A percentile compares a stretch with the other conserved stretches of the same genome.
These are phyloP conservation scores for Spinacia oleracea DNA, from an alignment of 179 eudicot genomes.

Conservation along the genomic window DNA sequence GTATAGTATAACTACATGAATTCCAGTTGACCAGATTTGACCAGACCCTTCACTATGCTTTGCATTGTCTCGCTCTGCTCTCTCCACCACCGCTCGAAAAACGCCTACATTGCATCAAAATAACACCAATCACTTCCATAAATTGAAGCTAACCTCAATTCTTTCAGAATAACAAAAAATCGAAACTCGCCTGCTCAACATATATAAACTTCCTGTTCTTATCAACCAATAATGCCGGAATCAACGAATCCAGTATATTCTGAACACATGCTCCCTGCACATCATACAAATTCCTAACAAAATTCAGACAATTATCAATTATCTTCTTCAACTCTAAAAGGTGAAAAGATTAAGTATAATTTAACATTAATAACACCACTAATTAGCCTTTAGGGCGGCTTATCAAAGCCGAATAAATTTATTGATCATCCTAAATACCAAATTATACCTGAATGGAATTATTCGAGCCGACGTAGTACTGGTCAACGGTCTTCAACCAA, in stretches of 20 bases:
- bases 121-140: background rate
- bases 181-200: constrained; percentile 63
- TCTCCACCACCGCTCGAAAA: constrained; percentile 98
- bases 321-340: too few species aligned
- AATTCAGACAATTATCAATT: too few species aligned
- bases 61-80: constrained; percentile 61
- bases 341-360: too few species aligned
- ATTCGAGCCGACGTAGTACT: constrained; percentile 88
- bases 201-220: constrained; percentile 76
- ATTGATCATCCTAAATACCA: too few species aligned
- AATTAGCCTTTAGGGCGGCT: too few species aligned
- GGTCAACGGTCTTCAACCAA: constrained; percentile 91
- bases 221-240: constrained; percentile 80
- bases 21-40: constrained; percentile 83
- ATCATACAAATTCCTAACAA: background rate
- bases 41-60: constrained; percentile 50
- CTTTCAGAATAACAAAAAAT: background rate
- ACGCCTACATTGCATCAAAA: constrained; percentile 53
- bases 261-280: constrained; percentile 84
- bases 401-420: too few species aligned
- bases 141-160: background rate
- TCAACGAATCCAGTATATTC: constrained; percentile 68
- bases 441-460: constrained; percentile 69
- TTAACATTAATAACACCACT: too few species aligned
- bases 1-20: constrained; percentile 49